These are phyloP conservation scores for Phylloporus sp. DNA, from an alignment of 768 basidiomycete species.

Conservation along the genomic window DNA sequence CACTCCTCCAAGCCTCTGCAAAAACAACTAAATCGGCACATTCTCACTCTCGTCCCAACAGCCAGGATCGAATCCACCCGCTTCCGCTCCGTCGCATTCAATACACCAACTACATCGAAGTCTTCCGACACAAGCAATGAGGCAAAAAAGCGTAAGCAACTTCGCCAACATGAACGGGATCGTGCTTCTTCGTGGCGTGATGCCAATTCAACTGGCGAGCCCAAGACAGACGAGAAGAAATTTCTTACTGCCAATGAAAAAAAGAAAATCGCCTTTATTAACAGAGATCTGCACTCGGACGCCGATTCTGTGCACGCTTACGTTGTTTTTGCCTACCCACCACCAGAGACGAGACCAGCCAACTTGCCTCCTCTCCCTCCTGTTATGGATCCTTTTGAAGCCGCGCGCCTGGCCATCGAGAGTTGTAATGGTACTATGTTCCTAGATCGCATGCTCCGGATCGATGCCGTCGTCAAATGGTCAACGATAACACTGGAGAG, in stretches of 20 bases:
- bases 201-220: constrained; percentile 40
- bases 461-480: constrained; percentile 57
- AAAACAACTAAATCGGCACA: constrained; percentile 74
- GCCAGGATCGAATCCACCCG: constrained; percentile 90
- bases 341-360: constrained; percentile 38
- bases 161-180: constrained; percentile 50
- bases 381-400: constrained; percentile 66
- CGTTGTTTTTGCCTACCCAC: constrained; percentile 79
- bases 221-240: constrained; percentile 50
- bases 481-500: constrained; percentile 24
- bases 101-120: constrained; percentile 63
- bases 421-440: constrained; percentile 69
- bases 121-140: constrained; percentile 40
- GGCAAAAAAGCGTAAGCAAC: constrained; percentile 27
- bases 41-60: constrained; percentile 64
- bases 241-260: constrained; percentile 82
- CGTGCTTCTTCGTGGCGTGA: constrained; percentile 59
- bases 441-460: constrained; percentile 73
- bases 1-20: constrained; percentile 53
- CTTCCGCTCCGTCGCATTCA: constrained; percentile 92
- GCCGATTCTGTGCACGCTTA: constrained; percentile 83
- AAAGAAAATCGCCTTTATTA: constrained; percentile 92
- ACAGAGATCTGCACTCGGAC: constrained; percentile 80
- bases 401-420: constrained; percentile 55
- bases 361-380: constrained; percentile 50